Conservation (phyloP, 495 filamentous ascomycete species). For the Aspergillus leporis region DNA sequence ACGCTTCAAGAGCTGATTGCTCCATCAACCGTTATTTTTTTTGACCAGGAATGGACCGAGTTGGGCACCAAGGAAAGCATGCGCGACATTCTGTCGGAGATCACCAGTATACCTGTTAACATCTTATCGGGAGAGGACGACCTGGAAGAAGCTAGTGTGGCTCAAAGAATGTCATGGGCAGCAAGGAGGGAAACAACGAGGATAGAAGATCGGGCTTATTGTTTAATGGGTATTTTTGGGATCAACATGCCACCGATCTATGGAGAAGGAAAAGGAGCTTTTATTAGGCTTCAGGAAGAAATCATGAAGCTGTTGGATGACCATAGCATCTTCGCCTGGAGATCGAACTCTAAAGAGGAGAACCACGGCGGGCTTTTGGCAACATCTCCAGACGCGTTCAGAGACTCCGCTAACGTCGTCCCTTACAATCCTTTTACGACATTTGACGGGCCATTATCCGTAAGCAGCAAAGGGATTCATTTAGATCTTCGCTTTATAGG, state of each 20-base stretch:
- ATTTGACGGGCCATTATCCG: neutral
- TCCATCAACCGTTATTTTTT: conserved; percentile 25
- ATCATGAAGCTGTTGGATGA: conserved; percentile 26
- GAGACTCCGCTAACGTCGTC: conserved; percentile 13
- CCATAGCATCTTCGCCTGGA: conserved; percentile 26
- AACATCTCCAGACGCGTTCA: conserved; percentile 14
- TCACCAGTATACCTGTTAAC: conserved; percentile 18
- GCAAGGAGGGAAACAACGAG: neutral
- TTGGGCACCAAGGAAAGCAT: conserved; percentile 24
- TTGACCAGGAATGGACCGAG: conserved; percentile 19
- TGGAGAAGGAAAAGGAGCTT: conserved; percentile 36
- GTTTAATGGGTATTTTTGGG: conserved; percentile 4
- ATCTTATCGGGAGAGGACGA: conserved; percentile 9
- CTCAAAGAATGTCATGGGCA: conserved; percentile 9
- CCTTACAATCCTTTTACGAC: neutral
- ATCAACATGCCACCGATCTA: conserved; percentile 29
- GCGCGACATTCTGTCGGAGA: conserved; percentile 11
- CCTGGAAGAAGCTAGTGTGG: conserved; percentile 4
- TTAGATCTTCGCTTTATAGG: conserved; percentile 3
- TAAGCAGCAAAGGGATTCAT: conserved; percentile 9
- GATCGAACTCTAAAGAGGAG: neutral
- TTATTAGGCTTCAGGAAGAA: conserved; percentile 31
- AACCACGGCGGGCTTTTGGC: conserved; percentile 16
- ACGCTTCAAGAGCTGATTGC: conserved; percentile 41
- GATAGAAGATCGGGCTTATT: conserved; percentile 4